Base-by-base conservation (phyloP, 2,329 filamentous ascomycete genomes). In the Seiridium unicorne region DNA sequence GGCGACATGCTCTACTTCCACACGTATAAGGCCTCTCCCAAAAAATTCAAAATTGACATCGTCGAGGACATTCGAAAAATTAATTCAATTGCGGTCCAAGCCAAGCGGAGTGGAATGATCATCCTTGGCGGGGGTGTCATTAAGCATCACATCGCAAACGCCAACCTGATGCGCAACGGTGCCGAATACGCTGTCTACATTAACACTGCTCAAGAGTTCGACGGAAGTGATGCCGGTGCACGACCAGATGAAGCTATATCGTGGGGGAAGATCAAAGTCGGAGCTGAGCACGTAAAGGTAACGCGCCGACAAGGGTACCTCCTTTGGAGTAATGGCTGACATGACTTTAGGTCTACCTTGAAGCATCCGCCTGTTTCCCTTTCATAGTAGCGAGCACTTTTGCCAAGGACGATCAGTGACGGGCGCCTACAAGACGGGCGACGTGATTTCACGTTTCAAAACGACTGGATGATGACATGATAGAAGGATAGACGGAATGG, bases 1-100 rank as follows among this genome's bases (percentile, higher is more conserved):
- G 95, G 95, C 4, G 95, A 99, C 74, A 99, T 99, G 95, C 82
- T 99, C 46, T 98, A 97, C 77, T 98, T 99, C 75, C 94, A 99
- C 78, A 96, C 93, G 1, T 99, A 93, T 84, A 95, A 94, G 74
- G 78, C 91, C 0, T 93, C 91, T 2, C 94, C 94, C 3, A 79
- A 81, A 62, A 90, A 94, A 74, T 82, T 99, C 47, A 87, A 89
- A 60, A 86, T 97, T 62, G 95, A 98, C 73, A 92, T 98, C 61
- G 92, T 97, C 31, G 91, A 96, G 70, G 95, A 99, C 70, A 95
- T 99, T 62, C 88, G 95, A 26, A 88, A 85, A 63, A 93, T 99
- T 75, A 99, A 99, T 78, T 96, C 91, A 11, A 88, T 98, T 63
- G 88, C 94, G 0, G 91, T 98, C 38, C 82, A 91, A 11, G 95